phyloP scores from a whole-genome alignment of 2,329 filamentous ascomycete species.

The Fusarium lyarnte region DNA sequence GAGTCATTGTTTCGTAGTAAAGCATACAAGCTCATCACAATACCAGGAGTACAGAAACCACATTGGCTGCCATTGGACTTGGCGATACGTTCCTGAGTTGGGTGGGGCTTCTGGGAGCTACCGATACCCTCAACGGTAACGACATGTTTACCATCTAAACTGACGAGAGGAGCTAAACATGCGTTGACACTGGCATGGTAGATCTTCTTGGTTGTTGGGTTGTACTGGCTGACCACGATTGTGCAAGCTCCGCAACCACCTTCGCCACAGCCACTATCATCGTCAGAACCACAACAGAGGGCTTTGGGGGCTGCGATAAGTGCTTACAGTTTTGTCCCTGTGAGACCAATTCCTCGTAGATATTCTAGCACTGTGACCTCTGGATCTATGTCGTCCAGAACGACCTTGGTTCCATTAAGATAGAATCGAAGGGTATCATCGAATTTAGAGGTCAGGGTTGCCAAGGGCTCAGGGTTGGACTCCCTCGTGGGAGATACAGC shows the following conservation, averaged over 20 bases:
- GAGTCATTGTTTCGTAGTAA: conserved; percentile 83
- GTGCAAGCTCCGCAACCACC: conserved; percentile 97
- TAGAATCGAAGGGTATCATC: conserved; percentile 93
- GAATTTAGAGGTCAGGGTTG: conserved; percentile 74
- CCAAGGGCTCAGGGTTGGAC: conserved; percentile 46
- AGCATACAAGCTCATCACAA: conserved; percentile 97
- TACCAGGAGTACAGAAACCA: conserved; percentile 95
- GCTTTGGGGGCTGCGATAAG: conserved; percentile 29
- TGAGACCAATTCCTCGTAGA: conserved; percentile 88
- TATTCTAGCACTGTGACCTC: conserved; percentile 94
- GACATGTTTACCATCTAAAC: conserved; percentile 96
- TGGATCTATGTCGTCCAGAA: conserved; percentile 86
- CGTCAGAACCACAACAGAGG: conserved; percentile 3
- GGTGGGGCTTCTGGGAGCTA: conserved; percentile 85
- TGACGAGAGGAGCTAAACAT: conserved; percentile 90
- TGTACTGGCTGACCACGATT: conserved; percentile 92
- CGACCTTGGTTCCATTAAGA: conserved; percentile 90
- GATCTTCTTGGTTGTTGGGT: conserved; percentile 89
- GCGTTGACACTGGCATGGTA: conserved; percentile 98
- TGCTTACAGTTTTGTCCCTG: conserved; percentile 84
- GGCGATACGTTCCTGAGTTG: conserved; percentile 89
- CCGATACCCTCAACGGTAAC: conserved; percentile 98
- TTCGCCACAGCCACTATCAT: conserved; percentile 81
- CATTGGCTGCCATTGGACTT: conserved; percentile 92
- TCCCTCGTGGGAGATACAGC: conserved; percentile 62